phyloP scores from a whole-genome alignment of 169 alveolate species.

The Plasmodium gallinaceum region DNA sequence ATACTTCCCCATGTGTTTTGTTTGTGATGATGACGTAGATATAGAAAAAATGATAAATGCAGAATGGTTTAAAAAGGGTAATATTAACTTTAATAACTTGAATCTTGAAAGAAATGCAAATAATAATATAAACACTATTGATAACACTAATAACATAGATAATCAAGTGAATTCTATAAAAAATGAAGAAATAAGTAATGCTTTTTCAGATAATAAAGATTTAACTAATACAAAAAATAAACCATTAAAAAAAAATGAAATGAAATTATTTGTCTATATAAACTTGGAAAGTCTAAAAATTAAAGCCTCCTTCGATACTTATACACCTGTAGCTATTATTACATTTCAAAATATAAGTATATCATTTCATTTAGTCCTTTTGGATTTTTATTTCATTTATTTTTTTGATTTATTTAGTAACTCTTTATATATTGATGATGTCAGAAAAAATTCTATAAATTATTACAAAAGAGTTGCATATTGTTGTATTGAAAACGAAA shows the following conservation, averaged over 20 bases:
- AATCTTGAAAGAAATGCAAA: background rate
- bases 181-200: background rate
- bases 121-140: background rate
- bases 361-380: constrained; percentile 55
- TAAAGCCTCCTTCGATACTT: constrained; percentile 60
- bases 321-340: constrained; percentile 67
- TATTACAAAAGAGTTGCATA: constrained; percentile 77
- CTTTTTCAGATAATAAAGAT: background rate
- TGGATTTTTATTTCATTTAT: constrained; percentile 71
- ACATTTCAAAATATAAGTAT: constrained; percentile 68
- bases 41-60: constrained; percentile 45
- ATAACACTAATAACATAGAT: background rate
- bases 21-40: constrained; percentile 44
- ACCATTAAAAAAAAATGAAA: constrained; percentile 21
- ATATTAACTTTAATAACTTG: constrained; percentile 35
- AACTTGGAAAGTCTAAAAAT: constrained; percentile 67
- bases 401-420: constrained; percentile 67
- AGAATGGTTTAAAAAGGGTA: constrained; percentile 60
- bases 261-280: constrained; percentile 59
- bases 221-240: background rate
- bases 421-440: constrained; percentile 75
- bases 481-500: constrained; percentile 70
- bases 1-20: constrained; percentile 74
- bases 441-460: constrained; percentile 52
- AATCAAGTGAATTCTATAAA: background rate